phyloP scores from a whole-genome alignment of 441 rosid genomes.

The Populus hybrid region DNA sequence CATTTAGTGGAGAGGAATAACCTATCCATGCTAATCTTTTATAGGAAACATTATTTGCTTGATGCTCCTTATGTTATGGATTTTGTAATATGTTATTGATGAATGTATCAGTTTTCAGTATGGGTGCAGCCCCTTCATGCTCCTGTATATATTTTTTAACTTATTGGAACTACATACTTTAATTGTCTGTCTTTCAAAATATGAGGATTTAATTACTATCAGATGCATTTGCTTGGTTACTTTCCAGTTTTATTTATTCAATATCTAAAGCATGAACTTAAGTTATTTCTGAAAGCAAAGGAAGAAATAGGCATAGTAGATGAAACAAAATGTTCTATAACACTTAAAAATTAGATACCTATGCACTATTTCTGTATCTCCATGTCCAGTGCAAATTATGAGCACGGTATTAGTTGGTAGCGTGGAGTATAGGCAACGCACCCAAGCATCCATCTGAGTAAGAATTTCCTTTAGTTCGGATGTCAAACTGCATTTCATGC shows the following conservation, averaged over 20 bases:
- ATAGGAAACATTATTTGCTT: too few species aligned
- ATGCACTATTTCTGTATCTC: constrained; percentile 77
- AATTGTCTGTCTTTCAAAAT: neutral
- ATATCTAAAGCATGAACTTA: neutral
- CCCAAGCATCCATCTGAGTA: constrained; percentile 47
- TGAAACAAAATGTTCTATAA: neutral
- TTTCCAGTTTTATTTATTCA: neutral
- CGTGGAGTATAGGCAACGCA: constrained; percentile 45
- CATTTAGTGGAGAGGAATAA: too few species aligned
- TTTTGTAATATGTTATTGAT: too few species aligned
- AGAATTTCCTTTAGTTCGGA: constrained; percentile 64
- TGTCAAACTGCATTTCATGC: constrained; percentile 36
- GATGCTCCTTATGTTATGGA: too few species aligned
- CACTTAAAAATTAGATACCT: constrained; percentile 39
- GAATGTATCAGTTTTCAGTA: too few species aligned
- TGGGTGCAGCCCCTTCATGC: too few species aligned
- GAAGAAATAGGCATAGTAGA: neutral
- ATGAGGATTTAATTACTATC: neutral
- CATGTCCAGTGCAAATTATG: constrained; percentile 92
- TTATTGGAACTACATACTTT: too few species aligned
- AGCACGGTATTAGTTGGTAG: constrained; percentile 82
- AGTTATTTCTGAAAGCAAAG: neutral
- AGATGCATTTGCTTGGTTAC: neutral
- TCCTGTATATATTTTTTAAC: too few species aligned
- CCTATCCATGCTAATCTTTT: too few species aligned